phyloP scores from a whole-genome alignment of 371 early-diverging fungal species.

The Scutellospora calospora region DNA sequence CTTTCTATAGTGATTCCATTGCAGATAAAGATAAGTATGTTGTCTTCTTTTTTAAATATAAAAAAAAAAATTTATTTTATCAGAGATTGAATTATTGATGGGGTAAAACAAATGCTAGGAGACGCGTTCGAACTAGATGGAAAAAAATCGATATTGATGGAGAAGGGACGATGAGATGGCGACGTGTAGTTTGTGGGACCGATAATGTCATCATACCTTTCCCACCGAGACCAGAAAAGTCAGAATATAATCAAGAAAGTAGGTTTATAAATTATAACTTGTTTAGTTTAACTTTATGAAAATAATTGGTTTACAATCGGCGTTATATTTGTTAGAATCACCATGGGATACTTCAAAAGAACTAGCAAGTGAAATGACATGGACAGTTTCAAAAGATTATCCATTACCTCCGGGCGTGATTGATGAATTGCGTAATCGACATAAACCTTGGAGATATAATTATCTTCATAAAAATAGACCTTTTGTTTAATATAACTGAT shows the following conservation, averaged over 20 bases:
- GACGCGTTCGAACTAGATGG: background rate
- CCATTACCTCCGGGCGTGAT: constrained; percentile 31
- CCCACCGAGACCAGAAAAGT: constrained; percentile 6
- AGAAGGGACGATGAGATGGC: constrained; percentile 34
- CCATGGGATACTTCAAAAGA: constrained; percentile 21
- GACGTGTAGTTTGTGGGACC: constrained; percentile 39
- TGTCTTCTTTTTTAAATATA: background rate
- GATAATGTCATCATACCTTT: constrained; percentile 3
- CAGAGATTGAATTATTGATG: background rate
- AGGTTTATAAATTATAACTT: background rate
- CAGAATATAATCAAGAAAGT: constrained; percentile 26
- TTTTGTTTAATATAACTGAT: constrained; percentile 13
- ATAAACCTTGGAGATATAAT: constrained; percentile 38
- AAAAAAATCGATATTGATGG: constrained; percentile 14
- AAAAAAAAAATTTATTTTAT: no score
- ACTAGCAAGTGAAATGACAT: constrained; percentile 10
- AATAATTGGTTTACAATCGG: no score
- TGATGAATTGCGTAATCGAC: constrained; percentile 26
- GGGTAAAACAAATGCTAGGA: background rate
- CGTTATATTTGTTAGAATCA: constrained; percentile 23
- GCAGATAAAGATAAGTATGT: constrained; percentile 5
- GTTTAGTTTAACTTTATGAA: background rate
- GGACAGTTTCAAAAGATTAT: background rate
- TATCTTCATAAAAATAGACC: constrained; percentile 20
- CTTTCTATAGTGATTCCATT: background rate